Evolutionary conservation across 169 alveolate genomes (phyloP), one percentile per base, ranked within the genome.

Genomic region (Plasmodium inui): DNA sequence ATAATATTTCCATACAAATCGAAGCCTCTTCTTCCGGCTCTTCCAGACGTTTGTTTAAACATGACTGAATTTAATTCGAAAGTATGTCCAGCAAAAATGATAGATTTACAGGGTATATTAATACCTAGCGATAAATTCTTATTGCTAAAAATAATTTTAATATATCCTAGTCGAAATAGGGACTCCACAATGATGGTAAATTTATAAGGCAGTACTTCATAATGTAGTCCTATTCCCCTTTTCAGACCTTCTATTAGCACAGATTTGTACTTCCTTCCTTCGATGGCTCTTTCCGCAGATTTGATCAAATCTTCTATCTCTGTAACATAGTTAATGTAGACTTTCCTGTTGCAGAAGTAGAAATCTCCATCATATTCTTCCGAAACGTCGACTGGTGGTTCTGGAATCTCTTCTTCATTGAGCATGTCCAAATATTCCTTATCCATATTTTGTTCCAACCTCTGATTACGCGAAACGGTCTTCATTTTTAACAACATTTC

Each of bases 1-100:
- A 98, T 89, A 46, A 98, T 98, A 80, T 97, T 96, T 7, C 99
- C 99, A 83, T 96, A 96, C 53, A 97, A 92, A 94, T 98, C 99
- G 93, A 96, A 98, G 28, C 99, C 99, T 76, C 99, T 97, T 70
- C 99, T 91, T 7, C 99, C 99, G 1, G 98, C 98, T 26, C 99
- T 98, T 30, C 99, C 99, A 22, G 98, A 96, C 95, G 98, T 97
- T 92, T 98, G 99, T 82, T 98, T 96, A 96, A 94, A 98, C 98
- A 98, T 96, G 71, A 98, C 93, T 46, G 99, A 98, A 76, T 96
- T 97, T 81, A 98, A 94, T 84, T 97, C 97, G 71, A 95, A 89
- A 70, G 97, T 95, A 85, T 97, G 98, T 34, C 98, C 98, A 81
- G 97, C 93, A 84, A 98, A 98, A 44, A 97, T 96, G 32, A 97